phyloP scores from a whole-genome alignment of 1,284 basidiomycete species.

The Microbotryomycetes sp. region DNA sequence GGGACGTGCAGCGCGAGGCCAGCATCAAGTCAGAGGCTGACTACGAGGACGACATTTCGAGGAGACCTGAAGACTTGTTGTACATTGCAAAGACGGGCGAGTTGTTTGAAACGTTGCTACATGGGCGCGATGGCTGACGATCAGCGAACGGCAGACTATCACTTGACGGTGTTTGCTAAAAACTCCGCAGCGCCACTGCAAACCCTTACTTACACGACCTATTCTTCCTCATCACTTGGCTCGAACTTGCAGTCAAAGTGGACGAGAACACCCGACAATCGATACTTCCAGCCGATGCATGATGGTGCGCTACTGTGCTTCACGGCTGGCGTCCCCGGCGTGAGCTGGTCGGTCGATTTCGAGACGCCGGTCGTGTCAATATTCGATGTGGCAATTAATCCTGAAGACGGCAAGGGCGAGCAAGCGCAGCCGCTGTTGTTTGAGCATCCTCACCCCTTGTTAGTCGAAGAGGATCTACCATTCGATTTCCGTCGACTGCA shows the following conservation, averaged over 20 bases:
- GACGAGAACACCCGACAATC: slow-evolving; percentile 59
- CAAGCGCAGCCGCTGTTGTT: slow-evolving; percentile 59
- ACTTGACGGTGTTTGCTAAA: slow-evolving; percentile 39
- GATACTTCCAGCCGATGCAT: slow-evolving; percentile 68
- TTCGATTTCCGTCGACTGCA: slow-evolving; percentile 27
- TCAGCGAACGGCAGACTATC: slow-evolving; percentile 36
- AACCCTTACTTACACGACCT: slow-evolving; percentile 69
- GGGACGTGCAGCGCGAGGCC: slow-evolving; percentile 44
- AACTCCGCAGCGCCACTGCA: slow-evolving; percentile 49
- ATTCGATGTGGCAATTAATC: slow-evolving; percentile 59
- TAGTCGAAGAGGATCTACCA: slow-evolving; percentile 48
- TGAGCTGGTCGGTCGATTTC: slow-evolving; percentile 56
- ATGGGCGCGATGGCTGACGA: not conserved
- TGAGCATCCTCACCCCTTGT: slow-evolving; percentile 63
- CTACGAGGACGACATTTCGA: slow-evolving; percentile 33
- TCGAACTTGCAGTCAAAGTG: slow-evolving; percentile 54
- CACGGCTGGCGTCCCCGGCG: slow-evolving; percentile 46
- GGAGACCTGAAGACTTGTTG: slow-evolving; percentile 46
- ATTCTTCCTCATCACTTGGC: slow-evolving; percentile 68
- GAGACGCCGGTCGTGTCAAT: slow-evolving; percentile 61
- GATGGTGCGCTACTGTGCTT: slow-evolving; percentile 69
- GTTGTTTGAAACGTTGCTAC: slow-evolving; percentile 32
- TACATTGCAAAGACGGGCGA: slow-evolving; percentile 73
- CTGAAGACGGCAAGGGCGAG: slow-evolving; percentile 6
- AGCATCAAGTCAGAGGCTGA: slow-evolving; percentile 8